Conservation (phyloP, 768 basidiomycete species). For the Daedaleopsis nitida region DNA sequence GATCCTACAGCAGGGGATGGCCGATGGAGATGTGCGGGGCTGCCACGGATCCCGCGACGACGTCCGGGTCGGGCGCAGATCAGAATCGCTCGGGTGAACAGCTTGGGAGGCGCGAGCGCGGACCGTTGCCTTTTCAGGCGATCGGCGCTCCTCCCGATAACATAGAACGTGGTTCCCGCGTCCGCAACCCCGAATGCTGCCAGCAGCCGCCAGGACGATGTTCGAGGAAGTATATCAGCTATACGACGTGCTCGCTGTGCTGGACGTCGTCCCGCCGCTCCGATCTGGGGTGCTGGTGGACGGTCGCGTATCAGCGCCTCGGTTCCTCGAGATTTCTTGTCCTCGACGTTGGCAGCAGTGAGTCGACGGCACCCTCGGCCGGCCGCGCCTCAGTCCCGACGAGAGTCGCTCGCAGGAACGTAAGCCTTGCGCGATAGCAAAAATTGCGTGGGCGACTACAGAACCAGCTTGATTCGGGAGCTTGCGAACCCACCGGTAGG, state of each 20-base stretch:
- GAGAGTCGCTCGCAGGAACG: neutral
- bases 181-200: neutral
- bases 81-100: too few relatives aligned
- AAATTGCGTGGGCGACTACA: neutral
- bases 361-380: neutral
- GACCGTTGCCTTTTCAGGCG: constrained; percentile 15
- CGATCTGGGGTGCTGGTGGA: constrained; percentile 2
- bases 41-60: too few relatives aligned
- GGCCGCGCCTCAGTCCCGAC: neutral
- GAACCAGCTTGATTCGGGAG: too few relatives aligned
- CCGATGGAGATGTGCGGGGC: too few relatives aligned
- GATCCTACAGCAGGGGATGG: too few relatives aligned
- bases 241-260: neutral
- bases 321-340: neutral
- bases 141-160: constrained; percentile 4
- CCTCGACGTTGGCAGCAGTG: neutral
- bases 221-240: neutral
- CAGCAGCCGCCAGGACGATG: neutral
- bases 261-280: constrained; percentile 13
- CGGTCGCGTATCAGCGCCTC: neutral
- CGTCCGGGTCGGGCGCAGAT: too few relatives aligned
- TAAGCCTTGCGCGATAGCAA: neutral
- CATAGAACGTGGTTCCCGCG: neutral
- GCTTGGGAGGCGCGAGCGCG: constrained; percentile 10
- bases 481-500: too few relatives aligned